Conservation (phyloP, 2,329 filamentous ascomycete species). For the Fusarium sp. region DNA sequence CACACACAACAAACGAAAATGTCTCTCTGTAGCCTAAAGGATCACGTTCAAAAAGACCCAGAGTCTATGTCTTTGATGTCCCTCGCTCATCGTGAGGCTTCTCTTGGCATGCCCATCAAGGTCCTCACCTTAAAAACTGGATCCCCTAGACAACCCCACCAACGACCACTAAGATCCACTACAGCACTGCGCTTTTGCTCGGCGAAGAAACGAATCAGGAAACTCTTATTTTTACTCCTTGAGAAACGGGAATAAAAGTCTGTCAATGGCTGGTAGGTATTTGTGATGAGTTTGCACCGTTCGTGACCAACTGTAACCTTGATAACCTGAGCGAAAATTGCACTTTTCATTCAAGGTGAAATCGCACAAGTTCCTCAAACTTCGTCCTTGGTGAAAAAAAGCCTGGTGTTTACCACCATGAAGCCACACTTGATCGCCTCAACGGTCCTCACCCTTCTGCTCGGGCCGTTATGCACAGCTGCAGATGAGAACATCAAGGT, state of each 20-base stretch:
- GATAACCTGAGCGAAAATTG: neutral
- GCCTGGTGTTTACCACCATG: constrained; percentile 4
- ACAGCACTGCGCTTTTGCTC: neutral
- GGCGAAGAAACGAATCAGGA: constrained; percentile 12
- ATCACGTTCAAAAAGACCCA: neutral
- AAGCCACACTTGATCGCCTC: constrained; percentile 4
- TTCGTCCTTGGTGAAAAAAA: too few species aligned
- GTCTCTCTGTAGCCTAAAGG: neutral
- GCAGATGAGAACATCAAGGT: constrained; percentile 29
- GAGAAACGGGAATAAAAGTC: neutral
- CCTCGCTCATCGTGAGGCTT: constrained; percentile 20
- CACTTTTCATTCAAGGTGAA: neutral
- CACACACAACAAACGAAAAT: neutral
- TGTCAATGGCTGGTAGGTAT: neutral
- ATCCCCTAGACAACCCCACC: constrained; percentile 9
- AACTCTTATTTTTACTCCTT: constrained; percentile 5
- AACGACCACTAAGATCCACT: constrained; percentile 4
- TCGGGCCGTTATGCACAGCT: constrained; percentile 12
- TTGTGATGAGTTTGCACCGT: neutral
- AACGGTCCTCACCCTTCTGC: constrained; percentile 11
- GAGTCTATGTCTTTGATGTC: neutral
- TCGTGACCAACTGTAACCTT: constrained; percentile 9
- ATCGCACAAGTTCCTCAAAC: neutral
- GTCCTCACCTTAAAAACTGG: constrained; percentile 44
- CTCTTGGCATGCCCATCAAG: constrained; percentile 44